Percentiles rank a stretch among this genome's conserved stretches.
Evolutionary conservation across 148 eudicot species (phyloP).

Genomic region (Rhododendron vialii): DNA sequence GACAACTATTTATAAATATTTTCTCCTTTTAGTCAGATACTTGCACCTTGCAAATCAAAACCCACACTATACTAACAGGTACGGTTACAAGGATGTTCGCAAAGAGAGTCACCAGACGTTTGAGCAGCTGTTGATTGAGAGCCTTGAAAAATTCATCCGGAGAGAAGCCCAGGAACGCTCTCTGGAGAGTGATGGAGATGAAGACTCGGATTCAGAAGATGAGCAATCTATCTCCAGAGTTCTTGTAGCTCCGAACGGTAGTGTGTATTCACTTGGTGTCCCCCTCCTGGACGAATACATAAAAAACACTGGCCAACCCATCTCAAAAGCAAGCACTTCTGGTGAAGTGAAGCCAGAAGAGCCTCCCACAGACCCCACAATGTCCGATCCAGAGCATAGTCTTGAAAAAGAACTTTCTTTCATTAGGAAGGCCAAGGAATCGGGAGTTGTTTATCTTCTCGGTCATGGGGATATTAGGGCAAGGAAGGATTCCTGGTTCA

Average conservation of each 20-base stretch:
- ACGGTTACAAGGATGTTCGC: slow-evolving; percentile 93
- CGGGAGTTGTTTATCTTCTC: slow-evolving; percentile 94
- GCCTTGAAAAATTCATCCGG: slow-evolving; percentile 86
- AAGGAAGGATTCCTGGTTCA: slow-evolving; percentile 90
- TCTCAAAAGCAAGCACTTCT: slow-evolving; percentile 55
- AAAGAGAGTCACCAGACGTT: slow-evolving; percentile 83
- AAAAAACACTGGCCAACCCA: slow-evolving; percentile 24
- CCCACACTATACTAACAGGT: slow-evolving; percentile 41
- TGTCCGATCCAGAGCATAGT: slow-evolving; percentile 62
- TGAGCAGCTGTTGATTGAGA: slow-evolving; percentile 77
- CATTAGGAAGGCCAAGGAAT: slow-evolving; percentile 77
- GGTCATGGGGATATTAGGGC: slow-evolving; percentile 97
- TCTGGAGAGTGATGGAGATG: slow-evolving; percentile 71
- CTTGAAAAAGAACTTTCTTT: slow-evolving; percentile 86
- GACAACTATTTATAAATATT: neutral
- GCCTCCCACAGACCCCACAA: slow-evolving; percentile 21
- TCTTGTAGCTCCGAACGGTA: slow-evolving; percentile 69
- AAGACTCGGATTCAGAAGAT: slow-evolving; percentile 55
- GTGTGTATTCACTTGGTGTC: slow-evolving; percentile 67
- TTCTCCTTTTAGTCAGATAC: neutral
- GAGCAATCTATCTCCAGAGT: slow-evolving; percentile 42
- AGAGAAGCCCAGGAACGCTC: slow-evolving; percentile 88
- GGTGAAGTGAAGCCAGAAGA: slow-evolving; percentile 31
- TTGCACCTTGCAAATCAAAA: neutral
- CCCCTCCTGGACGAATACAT: slow-evolving; percentile 68